Evolutionary conservation across 2,329 filamentous ascomycete genomes (phyloP).

Genomic region (Didymella exigua): DNA sequence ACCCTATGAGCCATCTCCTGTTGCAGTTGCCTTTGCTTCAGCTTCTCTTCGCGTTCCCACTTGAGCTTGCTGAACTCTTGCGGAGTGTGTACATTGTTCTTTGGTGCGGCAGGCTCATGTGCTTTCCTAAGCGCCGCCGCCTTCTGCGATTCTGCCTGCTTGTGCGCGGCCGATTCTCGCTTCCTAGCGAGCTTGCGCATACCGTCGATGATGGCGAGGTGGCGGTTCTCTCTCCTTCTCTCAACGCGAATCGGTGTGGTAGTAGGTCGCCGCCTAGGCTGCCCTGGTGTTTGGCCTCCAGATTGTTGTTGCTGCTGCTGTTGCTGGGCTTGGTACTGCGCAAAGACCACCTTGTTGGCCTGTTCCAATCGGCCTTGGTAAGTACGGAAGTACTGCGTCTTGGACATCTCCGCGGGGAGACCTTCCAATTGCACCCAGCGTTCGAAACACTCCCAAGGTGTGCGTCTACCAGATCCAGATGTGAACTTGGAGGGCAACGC

Average conservation of each 20-base stretch:
- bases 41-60: constrained; percentile 79
- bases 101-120: constrained; percentile 69
- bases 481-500: constrained; percentile 74
- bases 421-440: constrained; percentile 93
- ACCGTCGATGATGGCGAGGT: constrained; percentile 86
- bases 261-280: constrained; percentile 68
- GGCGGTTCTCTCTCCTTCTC: constrained; percentile 81
- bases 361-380: constrained; percentile 68
- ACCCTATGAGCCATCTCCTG: constrained; percentile 60
- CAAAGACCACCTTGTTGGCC: constrained; percentile 64
- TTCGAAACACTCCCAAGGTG: constrained; percentile 98
- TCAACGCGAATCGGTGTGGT: constrained; percentile 82
- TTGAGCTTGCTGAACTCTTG: constrained; percentile 90
- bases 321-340: constrained; percentile 62
- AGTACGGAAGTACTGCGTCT: constrained; percentile 91
- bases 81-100: constrained; percentile 71
- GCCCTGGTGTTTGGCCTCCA: constrained; percentile 55
- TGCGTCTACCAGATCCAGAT: constrained; percentile 87
- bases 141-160: constrained; percentile 75
- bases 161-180: constrained; percentile 81
- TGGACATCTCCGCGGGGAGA: constrained; percentile 88
- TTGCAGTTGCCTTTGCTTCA: constrained; percentile 60
- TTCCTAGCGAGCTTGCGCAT: constrained; percentile 97
- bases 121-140: constrained; percentile 82
- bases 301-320: constrained; percentile 58